phyloP scores from a whole-genome alignment of 192 early-diverging fungal species.

The Backusella parvicylindrica region DNA sequence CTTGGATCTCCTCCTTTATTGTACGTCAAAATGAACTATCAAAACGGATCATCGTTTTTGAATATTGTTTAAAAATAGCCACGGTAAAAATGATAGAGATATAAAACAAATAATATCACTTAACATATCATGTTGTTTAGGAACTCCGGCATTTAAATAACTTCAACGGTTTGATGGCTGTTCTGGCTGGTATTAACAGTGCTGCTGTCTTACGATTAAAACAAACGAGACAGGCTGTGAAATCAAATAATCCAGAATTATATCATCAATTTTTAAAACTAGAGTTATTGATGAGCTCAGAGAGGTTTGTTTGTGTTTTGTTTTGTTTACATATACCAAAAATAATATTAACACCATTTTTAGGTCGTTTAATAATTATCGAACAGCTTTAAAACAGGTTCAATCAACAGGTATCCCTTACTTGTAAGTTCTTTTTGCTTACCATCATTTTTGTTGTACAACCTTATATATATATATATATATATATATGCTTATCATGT shows the following conservation, averaged over 20 bases:
- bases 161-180: constrained; percentile 76
- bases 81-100: constrained; percentile 36
- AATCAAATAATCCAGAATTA: constrained; percentile 37
- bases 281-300: constrained; percentile 67
- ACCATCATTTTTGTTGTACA: neutral
- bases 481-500: neutral
- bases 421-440: constrained; percentile 47
- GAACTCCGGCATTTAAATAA: constrained; percentile 62
- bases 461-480: neutral
- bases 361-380: constrained; percentile 61
- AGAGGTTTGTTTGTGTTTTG: constrained; percentile 25
- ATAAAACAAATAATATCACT: neutral
- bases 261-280: constrained; percentile 53
- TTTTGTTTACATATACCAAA: neutral
- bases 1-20: constrained; percentile 70
- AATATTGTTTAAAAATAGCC: constrained; percentile 68
- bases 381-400: constrained; percentile 53
- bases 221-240: constrained; percentile 55
- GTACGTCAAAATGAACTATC: constrained; percentile 59
- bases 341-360: constrained; percentile 1
- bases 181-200: constrained; percentile 67
- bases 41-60: constrained; percentile 57
- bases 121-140: constrained; percentile 24
- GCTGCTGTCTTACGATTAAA: constrained; percentile 57
- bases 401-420: constrained; percentile 71